Conservation (phyloP, 371 early-diverging fungal species). For the Mucor saturninus region DNA sequence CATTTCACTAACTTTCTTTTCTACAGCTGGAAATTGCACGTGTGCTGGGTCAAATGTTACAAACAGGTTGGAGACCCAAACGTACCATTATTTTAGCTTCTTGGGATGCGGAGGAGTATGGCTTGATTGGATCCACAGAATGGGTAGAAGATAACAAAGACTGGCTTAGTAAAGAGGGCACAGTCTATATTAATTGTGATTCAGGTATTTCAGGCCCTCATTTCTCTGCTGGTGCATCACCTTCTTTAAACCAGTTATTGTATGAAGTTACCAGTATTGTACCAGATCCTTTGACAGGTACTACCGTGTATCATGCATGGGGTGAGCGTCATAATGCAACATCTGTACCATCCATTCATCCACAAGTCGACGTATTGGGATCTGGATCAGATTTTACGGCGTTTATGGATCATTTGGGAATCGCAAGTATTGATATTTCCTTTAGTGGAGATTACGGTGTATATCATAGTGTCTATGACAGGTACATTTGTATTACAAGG, state of each 20-base stretch:
- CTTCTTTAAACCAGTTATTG: conserved; percentile 55
- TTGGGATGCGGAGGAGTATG: conserved; percentile 79
- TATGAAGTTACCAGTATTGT: conserved; percentile 58
- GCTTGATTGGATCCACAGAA: conserved; percentile 71
- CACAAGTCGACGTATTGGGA: conserved; percentile 47
- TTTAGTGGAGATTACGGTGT: conserved; percentile 62
- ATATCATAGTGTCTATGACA: conserved; percentile 72
- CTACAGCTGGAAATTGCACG: conserved; percentile 62
- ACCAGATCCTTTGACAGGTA: conserved; percentile 52
- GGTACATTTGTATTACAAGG: neutral
- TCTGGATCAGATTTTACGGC: conserved; percentile 65
- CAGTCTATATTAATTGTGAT: conserved; percentile 71
- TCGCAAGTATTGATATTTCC: conserved; percentile 56
- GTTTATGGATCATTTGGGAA: conserved; percentile 69
- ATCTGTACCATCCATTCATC: conserved; percentile 11
- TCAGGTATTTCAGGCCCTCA: conserved; percentile 54
- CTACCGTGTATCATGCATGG: conserved; percentile 64
- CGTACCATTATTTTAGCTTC: conserved; percentile 69
- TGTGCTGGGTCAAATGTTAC: conserved; percentile 55
- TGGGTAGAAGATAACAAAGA: conserved; percentile 71
- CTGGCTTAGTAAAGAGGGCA: conserved; percentile 58
- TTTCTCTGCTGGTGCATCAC: conserved; percentile 59
- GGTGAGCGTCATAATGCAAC: conserved; percentile 5
- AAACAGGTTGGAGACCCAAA: conserved; percentile 68
- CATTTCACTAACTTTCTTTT: neutral